Evolutionary conservation across 441 rosid genomes (phyloP), one percentile per base, ranked within the genome.

Genomic region (Breynia disticha): DNA sequence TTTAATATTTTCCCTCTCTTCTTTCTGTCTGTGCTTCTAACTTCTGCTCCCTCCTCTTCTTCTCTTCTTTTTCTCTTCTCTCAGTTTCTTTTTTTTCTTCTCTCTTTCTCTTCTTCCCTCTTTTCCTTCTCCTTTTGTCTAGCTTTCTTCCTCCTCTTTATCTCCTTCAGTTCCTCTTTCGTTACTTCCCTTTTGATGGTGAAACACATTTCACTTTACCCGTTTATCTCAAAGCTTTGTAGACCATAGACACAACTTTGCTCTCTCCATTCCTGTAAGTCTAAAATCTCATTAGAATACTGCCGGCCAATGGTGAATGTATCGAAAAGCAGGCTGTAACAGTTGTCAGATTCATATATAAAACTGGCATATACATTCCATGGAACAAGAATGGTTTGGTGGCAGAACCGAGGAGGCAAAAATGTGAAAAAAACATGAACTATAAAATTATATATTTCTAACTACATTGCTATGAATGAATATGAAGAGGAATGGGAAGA

Each of bases 161-260:
- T 69, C 58, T 60, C 71, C 54, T 55, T 63, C 32, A 67, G 17
- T 41, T 73, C 74, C 57, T 60, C 69, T 43, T 53, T 67, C 0
- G 65, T 61, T 18, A 72, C 49, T 28, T 67, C 54, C 41, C 54
- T 67, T 45, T 41, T 50, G 42, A 67, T 22, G 2, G 16, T 55
- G 56, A 70, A 67, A 57, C 77, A 72, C 75, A 69, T 39, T 14
- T 39, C 15, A 14, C 9, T 39, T 10, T 9, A 9, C 14, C 43
- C 11, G 12, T 39, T 10, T 14, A 6, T 39, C 43, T 14, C 43
- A 9, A 9, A 39, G 43, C 5, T 9, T 2, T 9, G 15, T 39
- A 39, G 2, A 39, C 43, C 43, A 9, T 13, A 37, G 11, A 39
- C 15, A 39, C 1, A 39, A 39, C 43, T 39, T 39, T 39, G 43